Percentiles rank a stretch among this genome's conserved stretches.
phyloP scores from a whole-genome alignment of 1,284 basidiomycete species.

The Stygiomarasmius scandens region DNA sequence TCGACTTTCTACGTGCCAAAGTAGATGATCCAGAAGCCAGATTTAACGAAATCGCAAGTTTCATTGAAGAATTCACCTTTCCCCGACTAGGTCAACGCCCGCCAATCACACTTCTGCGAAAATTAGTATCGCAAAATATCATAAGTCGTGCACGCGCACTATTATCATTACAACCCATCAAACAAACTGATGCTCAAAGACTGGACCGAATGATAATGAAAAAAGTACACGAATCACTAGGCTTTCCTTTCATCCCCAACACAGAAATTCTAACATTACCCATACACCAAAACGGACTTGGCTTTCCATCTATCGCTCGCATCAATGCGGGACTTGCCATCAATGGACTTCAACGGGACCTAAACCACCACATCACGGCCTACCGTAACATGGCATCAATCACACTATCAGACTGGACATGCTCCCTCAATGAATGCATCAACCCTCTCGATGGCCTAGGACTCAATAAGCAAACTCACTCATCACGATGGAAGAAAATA shows the following conservation, averaged over 20 bases:
- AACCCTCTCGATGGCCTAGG: no score
- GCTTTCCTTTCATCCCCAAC: conserved; percentile 25
- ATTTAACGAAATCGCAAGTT: conserved; percentile 18
- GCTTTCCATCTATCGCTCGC: conserved; percentile 17
- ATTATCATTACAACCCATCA: conserved; percentile 32
- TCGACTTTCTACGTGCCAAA: conserved; percentile 25
- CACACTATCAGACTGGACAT: no score
- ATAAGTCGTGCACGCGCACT: conserved; percentile 25
- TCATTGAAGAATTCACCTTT: conserved; percentile 28
- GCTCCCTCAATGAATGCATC: no score
- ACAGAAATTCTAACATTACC: conserved; percentile 22
- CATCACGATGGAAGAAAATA: no score
- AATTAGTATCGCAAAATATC: conserved; percentile 29
- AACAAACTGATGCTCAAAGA: conserved; percentile 22
- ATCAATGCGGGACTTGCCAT: no score
- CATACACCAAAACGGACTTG: conserved; percentile 23
- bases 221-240: conserved; percentile 22
- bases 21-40: conserved; percentile 22
- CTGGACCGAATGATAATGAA: conserved; percentile 22
- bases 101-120: conserved; percentile 28
- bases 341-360: no score
- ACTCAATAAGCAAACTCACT: no score
- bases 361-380: no score
- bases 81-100: conserved; percentile 20
- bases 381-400: no score